These are phyloP conservation scores for Kockovaella imperatae DNA, from an alignment of 768 basidiomycete species.

Conservation along the genomic window DNA sequence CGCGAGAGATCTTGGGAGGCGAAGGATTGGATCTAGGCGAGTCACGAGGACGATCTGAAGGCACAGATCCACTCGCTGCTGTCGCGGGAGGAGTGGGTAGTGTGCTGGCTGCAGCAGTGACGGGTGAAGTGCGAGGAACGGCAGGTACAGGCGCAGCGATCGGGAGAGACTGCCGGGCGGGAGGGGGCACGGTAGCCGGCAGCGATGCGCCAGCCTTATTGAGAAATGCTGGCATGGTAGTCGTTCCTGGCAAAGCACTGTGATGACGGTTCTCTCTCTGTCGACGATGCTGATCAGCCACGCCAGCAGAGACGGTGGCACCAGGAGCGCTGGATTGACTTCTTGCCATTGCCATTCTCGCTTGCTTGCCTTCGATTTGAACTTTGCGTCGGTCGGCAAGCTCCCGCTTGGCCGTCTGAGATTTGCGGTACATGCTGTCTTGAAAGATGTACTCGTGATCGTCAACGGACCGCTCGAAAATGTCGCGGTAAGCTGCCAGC, in stretches of 20 bases:
- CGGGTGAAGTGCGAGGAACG: not conserved
- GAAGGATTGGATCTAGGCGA: no score
- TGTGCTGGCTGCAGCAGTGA: not conserved
- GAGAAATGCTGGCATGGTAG: conserved; percentile 34
- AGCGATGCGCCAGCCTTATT: conserved; percentile 29
- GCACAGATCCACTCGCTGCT: not conserved
- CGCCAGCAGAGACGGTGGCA: conserved; percentile 21
- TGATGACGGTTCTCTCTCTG: conserved; percentile 29
- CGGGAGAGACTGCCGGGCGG: not conserved
- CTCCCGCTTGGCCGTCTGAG: conserved; percentile 48
- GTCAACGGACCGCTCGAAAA: conserved; percentile 64
- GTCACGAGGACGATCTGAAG: not conserved
- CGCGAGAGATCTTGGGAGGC: not conserved
- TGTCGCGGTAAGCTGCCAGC: conserved; percentile 58
- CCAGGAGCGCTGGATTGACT: conserved; percentile 31
- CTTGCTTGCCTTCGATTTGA: conserved; percentile 30
- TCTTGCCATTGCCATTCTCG: conserved; percentile 16
- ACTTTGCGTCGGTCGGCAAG: conserved; percentile 33
- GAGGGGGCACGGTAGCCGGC: conserved; percentile 10
- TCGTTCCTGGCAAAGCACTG: conserved; percentile 32
- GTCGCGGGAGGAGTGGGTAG: not conserved
- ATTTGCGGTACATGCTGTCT: conserved; percentile 76
- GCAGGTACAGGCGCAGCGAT: not conserved
- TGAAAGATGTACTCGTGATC: conserved; percentile 73
- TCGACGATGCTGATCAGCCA: conserved; percentile 25